Percentiles rank a stretch among this genome's conserved stretches.
phyloP scores from a whole-genome alignment of 2,329 filamentous ascomycete species.

The Pestalotiopsis sp. region DNA sequence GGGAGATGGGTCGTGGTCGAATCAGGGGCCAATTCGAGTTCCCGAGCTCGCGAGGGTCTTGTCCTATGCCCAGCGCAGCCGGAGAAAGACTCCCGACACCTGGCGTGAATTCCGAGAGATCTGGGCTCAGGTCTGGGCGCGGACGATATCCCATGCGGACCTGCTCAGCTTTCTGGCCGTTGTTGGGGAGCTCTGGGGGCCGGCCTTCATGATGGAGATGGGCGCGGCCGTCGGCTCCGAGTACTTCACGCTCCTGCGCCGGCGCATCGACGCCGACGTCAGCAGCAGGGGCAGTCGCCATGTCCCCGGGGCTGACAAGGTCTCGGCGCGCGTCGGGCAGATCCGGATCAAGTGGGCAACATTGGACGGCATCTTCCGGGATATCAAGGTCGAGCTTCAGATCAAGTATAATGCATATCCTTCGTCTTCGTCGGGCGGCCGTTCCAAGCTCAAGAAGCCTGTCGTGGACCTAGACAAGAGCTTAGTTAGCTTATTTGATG shows the following conservation, averaged over 20 bases:
- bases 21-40: neutral
- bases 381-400: neutral
- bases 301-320: neutral
- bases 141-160: neutral
- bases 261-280: neutral
- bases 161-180: neutral
- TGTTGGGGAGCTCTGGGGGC: neutral
- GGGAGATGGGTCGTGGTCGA: neutral
- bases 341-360: neutral
- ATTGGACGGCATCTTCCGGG: neutral
- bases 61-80: neutral
- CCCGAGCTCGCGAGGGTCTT: neutral
- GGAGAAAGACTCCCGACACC: neutral
- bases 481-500: neutral
- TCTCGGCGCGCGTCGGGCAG: neutral
- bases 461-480: neutral
- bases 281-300: neutral
- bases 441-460: neutral
- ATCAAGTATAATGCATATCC: too few relatives aligned
- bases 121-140: neutral
- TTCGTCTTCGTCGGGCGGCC: too few relatives aligned
- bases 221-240: neutral
- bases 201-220: neutral
- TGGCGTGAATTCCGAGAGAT: neutral
- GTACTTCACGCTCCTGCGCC: neutral